These are phyloP conservation scores for Tillandsia fasciculata DNA, from an alignment of 176 grass and related monocot genomes.

Conservation along the genomic window DNA sequence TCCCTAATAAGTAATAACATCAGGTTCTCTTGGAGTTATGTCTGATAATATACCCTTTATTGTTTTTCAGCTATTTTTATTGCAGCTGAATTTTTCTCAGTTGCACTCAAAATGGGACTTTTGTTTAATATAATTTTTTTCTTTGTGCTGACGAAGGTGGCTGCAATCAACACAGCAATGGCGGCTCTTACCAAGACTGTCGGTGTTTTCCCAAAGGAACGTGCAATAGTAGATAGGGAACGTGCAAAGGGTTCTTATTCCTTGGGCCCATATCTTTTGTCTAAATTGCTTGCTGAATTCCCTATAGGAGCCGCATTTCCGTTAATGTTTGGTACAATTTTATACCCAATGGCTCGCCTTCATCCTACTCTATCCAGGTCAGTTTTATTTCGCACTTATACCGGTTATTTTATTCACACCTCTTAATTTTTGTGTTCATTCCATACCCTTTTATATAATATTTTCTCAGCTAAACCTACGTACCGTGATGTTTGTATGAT, in stretches of 20 bases:
- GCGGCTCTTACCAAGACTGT: constrained; percentile 93
- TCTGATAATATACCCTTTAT: background rate
- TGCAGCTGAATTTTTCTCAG: background rate
- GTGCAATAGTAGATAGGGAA: constrained; percentile 87
- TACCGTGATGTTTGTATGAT: background rate
- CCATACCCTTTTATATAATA: background rate
- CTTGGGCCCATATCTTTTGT: constrained; percentile 84
- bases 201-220: constrained; percentile 90
- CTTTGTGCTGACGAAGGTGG: constrained; percentile 43
- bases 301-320: constrained; percentile 87
- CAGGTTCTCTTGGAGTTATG: background rate
- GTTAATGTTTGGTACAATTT: constrained; percentile 76
- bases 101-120: background rate
- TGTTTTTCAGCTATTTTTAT: background rate
- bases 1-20: background rate
- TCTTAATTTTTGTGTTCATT: background rate
- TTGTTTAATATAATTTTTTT: constrained; percentile 1
- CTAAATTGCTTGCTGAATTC: constrained; percentile 84
- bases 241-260: constrained; percentile 78
- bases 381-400: constrained; percentile 8
- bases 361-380: constrained; percentile 78
- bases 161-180: constrained; percentile 98
- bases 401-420: background rate
- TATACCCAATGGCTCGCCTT: constrained; percentile 97
- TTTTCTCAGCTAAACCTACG: background rate